Conservation (phyloP, 495 filamentous ascomycete species). For the Geoglossum glabrum region DNA sequence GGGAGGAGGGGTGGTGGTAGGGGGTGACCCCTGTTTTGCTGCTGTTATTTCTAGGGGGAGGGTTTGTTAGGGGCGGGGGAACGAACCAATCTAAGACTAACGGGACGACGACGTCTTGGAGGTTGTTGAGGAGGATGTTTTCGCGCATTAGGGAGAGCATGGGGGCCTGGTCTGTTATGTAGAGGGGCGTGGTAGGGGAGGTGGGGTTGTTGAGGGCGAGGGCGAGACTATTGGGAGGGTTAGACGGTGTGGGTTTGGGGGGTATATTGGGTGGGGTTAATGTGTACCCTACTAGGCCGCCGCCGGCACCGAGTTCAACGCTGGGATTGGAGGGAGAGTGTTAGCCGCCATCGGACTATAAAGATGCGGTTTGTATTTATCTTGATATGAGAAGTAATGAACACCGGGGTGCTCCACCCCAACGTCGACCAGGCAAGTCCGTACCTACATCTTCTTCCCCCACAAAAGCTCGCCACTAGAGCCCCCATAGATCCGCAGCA, state of each 20-base stretch:
- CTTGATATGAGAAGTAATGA: conserved; percentile 3
- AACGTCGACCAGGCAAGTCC: conserved; percentile 1
- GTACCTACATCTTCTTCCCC: conserved; percentile 53
- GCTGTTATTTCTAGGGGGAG: not conserved
- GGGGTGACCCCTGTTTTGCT: not conserved
- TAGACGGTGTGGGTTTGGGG: not conserved
- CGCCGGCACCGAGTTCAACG: conserved; percentile 80
- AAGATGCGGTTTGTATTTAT: conserved; percentile 2
- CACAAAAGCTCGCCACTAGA: conserved; percentile 26
- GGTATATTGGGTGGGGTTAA: not conserved
- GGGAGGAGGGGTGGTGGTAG: not conserved
- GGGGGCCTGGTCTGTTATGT: conserved; percentile 67
- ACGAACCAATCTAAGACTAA: conserved; percentile 55
- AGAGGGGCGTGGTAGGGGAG: conserved; percentile 33
- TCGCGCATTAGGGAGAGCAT: conserved; percentile 67
- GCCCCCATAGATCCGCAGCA: conserved; percentile 42
- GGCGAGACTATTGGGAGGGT: not conserved
- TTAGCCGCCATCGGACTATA: conserved; percentile 4
- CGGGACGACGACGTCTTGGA: conserved; percentile 38
- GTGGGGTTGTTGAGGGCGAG: conserved; percentile 2
- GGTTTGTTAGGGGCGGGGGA: not conserved
- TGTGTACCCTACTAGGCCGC: conserved; percentile 55
- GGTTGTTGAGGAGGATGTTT: conserved; percentile 62
- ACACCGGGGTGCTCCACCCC: too few species aligned
- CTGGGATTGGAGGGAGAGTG: conserved; percentile 29